Conservation (phyloP, 2,329 filamentous ascomycete species). For the Coniochaeta hoffmannii region DNA sequence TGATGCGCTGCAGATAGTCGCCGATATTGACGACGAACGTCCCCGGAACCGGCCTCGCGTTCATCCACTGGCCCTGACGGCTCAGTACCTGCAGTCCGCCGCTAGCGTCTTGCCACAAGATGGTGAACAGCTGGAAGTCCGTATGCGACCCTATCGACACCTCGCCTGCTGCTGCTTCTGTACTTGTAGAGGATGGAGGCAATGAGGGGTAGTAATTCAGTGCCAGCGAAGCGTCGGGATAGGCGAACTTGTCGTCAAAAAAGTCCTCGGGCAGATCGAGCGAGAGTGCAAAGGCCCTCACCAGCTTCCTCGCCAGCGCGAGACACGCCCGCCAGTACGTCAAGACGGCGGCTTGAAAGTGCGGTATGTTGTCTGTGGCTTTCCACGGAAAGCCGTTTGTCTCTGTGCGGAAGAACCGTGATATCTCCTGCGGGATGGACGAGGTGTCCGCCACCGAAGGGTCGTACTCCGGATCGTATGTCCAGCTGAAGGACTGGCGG, state of each 20-base stretch:
- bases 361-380: constrained; percentile 31
- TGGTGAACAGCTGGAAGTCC: constrained; percentile 44
- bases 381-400: constrained; percentile 45
- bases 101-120: constrained; percentile 34
- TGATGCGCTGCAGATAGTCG: constrained; percentile 42
- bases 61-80: constrained; percentile 30
- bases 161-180: constrained; percentile 9
- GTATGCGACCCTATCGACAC: constrained; percentile 43
- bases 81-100: constrained; percentile 37
- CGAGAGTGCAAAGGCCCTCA: constrained; percentile 45
- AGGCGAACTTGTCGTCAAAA: constrained; percentile 45
- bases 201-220: constrained; percentile 33
- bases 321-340: constrained; percentile 42
- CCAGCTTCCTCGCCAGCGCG: constrained; percentile 40
- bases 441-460: constrained; percentile 32
- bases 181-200: not conserved
- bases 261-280: constrained; percentile 45
- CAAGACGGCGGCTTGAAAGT: constrained; percentile 38
- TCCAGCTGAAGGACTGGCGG: constrained; percentile 43
- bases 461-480: constrained; percentile 46
- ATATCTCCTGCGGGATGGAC: constrained; percentile 34
- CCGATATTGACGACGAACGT: constrained; percentile 45
- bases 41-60: constrained; percentile 29
- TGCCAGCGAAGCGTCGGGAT: constrained; percentile 37
- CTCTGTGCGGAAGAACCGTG: constrained; percentile 28